Evolutionary conservation across 495 filamentous ascomycete species (phyloP), one percentile per base, ranked within the genome.

Genomic region (Penicillium egyptiacum): DNA sequence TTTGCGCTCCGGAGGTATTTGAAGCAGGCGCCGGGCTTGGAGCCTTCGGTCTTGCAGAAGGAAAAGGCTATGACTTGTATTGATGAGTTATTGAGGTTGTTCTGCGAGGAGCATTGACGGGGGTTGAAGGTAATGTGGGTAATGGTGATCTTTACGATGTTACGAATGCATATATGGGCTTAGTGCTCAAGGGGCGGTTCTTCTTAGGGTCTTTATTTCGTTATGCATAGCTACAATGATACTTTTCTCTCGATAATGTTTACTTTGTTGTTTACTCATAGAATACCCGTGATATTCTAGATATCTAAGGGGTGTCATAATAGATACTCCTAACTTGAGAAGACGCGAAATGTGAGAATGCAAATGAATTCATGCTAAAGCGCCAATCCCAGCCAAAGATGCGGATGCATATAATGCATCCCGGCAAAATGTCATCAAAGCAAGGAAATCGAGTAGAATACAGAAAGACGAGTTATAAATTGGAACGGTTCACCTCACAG

Each of bases 1-100:
- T 85, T 86, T 63, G 80, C 83, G 5, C 75, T 86, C 25, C 73
- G 84, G 42, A 76, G 70, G 39, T 75, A 79, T 52, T 66, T 84
- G 51, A 77, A 68, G 50, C 67, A 68, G 25, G 8, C 53, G 1
- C 23, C 51, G 8, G 62, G 35, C 22, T 8, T 40, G 22, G 31
- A 63, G 33, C 73, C 74, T 22, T 47, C 65, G 6, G 33, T 69
- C 19, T 47, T 79, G 46, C 63, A 75, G 25, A 79, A 78, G 45
- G 70, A 61, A 19, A 79, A 74, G 50, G 74, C 75, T 37, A 79
- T 75, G 71, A 74, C 63, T 40, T 72, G 70, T 59, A 75, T 79
- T 57, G 76, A 79, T 67, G 76, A 74, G 53, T 66, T 79, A 10
- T 45, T 79, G 55, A 65, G 65, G 50, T 33, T 79, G 9, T 79